Evolutionary conservation across 2,329 filamentous ascomycete species (phyloP), one percentile per base, ranked within the genome.

Genomic region (Penicillium thymicola): DNA sequence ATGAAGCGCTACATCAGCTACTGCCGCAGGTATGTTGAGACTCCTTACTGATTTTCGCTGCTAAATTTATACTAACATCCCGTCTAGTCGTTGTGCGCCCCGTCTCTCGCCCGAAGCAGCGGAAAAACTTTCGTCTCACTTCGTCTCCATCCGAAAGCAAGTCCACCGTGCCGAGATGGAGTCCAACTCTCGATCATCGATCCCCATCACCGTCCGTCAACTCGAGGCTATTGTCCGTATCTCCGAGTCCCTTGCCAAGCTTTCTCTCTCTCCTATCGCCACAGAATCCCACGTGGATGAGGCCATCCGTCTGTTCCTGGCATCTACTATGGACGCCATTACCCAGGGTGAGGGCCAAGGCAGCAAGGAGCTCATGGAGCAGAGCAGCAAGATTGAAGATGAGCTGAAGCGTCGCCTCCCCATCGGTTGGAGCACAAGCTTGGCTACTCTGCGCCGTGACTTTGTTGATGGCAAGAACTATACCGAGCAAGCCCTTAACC

Each of bases 1-100:
- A 96, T 99, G 90, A 92, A 92, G 77, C 87, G 92, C 59, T 99
- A 97, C 71, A 89, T 99, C 70, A 95, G 89, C 66, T 99, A 97
- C 77, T 97, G 94, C 83, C 93, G 93, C 77, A 89, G 90, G 86
- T 93, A 79, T 79, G 88, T 81, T 34, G 7, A 10, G 21, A 23
- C 16, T 16, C 10, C 37, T 16, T 10, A 21, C 25, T 1, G 30
- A 13, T 16, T n/a, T 21, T 21, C 25, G 4, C 23, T 10, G 1
- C 25, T 5, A 14, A 6, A 41, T 52, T 30, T 10, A 51, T 52
- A 59, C 61, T 66, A 60, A 68, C 48, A 25, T 46, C 51, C 27
- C 32, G 9, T 55, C 23, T 65, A 93, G 90, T 58, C 91, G 92
- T 60, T 97, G 93, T 70, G 94, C 94, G 1, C 94, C 94, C 21